Percentiles rank a stretch among this genome's conserved stretches.
phyloP scores from a whole-genome alignment of 768 basidiomycete species.

The Dendrothele bispora region DNA sequence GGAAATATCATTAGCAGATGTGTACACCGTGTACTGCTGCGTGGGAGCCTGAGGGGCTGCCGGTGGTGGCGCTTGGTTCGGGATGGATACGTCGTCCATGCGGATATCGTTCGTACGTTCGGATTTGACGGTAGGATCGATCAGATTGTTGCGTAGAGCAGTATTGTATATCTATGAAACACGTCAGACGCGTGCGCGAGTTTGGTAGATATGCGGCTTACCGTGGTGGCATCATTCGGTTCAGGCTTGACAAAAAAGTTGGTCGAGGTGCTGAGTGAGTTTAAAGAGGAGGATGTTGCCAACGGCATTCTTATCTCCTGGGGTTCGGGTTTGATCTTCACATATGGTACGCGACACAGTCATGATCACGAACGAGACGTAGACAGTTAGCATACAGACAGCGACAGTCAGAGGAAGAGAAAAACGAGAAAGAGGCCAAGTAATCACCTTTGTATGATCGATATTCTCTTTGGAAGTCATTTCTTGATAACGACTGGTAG shows the following conservation, averaged over 20 bases:
- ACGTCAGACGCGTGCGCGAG: no score
- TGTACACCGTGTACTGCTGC: slow-evolving; percentile 28
- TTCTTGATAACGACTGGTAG: neutral
- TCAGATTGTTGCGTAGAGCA: no score
- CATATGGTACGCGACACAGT: no score
- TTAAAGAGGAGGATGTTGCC: neutral
- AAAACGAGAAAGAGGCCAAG: neutral
- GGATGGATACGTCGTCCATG: no score
- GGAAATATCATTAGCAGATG: slow-evolving; percentile 39
- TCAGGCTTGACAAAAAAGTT: neutral
- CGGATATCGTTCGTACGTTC: no score
- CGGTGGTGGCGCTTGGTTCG: slow-evolving; percentile 17
- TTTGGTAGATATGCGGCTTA: no score
- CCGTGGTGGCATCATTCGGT: no score
- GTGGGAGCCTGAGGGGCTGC: slow-evolving; percentile 8
- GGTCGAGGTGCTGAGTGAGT: neutral
- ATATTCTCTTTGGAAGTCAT: slow-evolving; percentile 3
- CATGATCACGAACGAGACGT: no score
- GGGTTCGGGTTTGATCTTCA: neutral
- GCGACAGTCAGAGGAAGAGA: neutral
- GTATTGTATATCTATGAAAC: no score
- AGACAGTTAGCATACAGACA: neutral
- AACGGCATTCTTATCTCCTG: neutral
- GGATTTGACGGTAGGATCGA: no score
- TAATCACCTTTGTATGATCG: neutral